These are phyloP conservation scores for Striga asiatica DNA, from an alignment of 257 asterid species.

Conservation along the genomic window DNA sequence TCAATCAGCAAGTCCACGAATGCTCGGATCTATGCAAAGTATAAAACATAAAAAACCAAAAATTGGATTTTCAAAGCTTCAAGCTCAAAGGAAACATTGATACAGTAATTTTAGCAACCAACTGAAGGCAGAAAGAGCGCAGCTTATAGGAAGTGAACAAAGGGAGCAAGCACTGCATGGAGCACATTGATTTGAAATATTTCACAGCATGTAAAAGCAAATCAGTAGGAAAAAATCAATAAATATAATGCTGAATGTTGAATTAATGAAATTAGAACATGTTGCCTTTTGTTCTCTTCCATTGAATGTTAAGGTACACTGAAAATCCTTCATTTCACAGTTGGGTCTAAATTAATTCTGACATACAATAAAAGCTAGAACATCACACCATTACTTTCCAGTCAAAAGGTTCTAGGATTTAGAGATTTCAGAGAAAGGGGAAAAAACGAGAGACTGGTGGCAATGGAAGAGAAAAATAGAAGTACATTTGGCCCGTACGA, in stretches of 20 bases:
- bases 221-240: background rate
- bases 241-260: background rate
- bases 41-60: background rate
- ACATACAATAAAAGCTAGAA: background rate
- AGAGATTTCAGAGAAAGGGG: background rate
- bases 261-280: constrained; percentile 7
- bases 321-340: background rate
- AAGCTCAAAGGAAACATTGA: background rate
- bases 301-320: background rate
- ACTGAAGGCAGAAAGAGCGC: background rate
- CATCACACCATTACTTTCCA: background rate
- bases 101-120: background rate
- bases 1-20: too few species aligned
- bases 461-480: background rate
- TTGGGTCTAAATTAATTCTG: background rate
- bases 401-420: background rate
- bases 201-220: background rate
- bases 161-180: constrained; percentile 2
- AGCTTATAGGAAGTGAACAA: constrained; percentile 7
- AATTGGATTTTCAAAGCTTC: constrained; percentile 14
- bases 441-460: background rate
- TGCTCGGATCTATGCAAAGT: too few species aligned
- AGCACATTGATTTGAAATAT: background rate
- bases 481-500: background rate
- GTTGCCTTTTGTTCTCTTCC: background rate